Evolutionary conservation across 805 yeast species (phyloP), one percentile per base, ranked within the genome.

Genomic region (Ogataea philodendri): DNA sequence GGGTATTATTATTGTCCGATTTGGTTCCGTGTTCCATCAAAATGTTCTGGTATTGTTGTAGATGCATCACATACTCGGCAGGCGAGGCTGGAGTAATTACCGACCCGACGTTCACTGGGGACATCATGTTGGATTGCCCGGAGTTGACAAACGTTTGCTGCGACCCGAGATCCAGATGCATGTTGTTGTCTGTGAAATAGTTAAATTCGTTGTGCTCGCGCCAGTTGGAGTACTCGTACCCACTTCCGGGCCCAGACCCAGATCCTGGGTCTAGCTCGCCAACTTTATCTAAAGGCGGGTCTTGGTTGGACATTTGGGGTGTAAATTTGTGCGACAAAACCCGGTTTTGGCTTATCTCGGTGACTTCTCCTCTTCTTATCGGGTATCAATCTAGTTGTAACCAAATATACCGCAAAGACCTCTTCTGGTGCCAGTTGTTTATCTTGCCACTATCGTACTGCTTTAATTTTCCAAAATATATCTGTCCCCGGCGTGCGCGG

Each of bases 41-140:
- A 29, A 60, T 38, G 25, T 53, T 55, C 19, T 59, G 63, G 30
- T 59, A 60, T 28, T 58, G 65, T 29, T 58, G 63, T 13, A 58
- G 32, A 22, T 60, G 65, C n/a, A 53, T 22, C 7, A 57, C 52
- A 36, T 52, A 59, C 26, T 60, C 63, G 5, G 54, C 48, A n/a
- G 63, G 56, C 1, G 59, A 51, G 5, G 53, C 45, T 2, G 51
- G 55, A 2, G 46, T 46, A 18, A 45, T 49, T 24, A 35, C 42
- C 22, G 35, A 33, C n/a, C 39, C 30, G 13, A 51, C 35, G 31
- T 50, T 50, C 29, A 50, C 45, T 9, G 62, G 59, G 4, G 59
- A 54, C 48, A 51, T 41, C 28, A 41, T 38, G 26, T 41, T 47
- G 8, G 57, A 39, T 21, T 43, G 37, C 2, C 46, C 29, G 15